Percentiles rank a stretch among this genome's conserved stretches.
Evolutionary conservation across 352 stramenopile genomes (phyloP).

Genomic region (Pythium grandisporangium): DNA sequence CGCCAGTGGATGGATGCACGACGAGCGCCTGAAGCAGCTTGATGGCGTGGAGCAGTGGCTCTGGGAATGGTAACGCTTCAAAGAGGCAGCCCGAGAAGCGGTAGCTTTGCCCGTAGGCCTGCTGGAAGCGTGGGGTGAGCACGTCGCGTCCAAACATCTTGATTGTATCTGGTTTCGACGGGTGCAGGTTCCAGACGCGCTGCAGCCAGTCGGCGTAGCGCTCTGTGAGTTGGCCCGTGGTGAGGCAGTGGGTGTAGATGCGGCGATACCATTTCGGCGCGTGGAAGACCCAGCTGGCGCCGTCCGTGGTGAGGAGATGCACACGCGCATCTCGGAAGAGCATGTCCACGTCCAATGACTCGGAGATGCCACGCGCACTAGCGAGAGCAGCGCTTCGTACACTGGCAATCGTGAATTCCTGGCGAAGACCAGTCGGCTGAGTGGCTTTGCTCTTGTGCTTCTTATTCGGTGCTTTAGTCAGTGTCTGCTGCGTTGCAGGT

Average conservation of each 20-base stretch:
- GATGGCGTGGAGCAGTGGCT: slow-evolving; percentile 25
- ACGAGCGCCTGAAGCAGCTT: slow-evolving; percentile 33
- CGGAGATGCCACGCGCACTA: neutral
- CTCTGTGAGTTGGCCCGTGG: neutral
- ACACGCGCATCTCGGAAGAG: slow-evolving; percentile 2
- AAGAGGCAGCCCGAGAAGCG: slow-evolving; percentile 57
- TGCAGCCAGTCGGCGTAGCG: slow-evolving; percentile 12
- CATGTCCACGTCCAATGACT: neutral
- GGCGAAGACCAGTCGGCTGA: neutral
- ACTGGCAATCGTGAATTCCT: neutral
- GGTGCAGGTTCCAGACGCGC: slow-evolving; percentile 49
- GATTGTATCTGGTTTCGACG: slow-evolving; percentile 42
- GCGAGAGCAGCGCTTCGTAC: neutral
- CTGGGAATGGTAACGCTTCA: slow-evolving; percentile 28
- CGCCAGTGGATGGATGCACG: slow-evolving; percentile 9
- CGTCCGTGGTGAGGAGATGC: slow-evolving; percentile 16
- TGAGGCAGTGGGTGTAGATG: slow-evolving; percentile 11
- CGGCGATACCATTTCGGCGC: slow-evolving; percentile 43
- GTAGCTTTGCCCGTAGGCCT: slow-evolving; percentile 44
- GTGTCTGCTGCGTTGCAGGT: no score
- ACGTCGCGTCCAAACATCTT: slow-evolving; percentile 58
- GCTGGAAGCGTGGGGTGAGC: slow-evolving; percentile 57
- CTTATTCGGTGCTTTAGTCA: no score
- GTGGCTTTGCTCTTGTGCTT: no score
- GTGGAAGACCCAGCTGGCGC: slow-evolving; percentile 48